phyloP scores from a whole-genome alignment of 805 yeast species.

The Saccharomyces paradoxus region DNA sequence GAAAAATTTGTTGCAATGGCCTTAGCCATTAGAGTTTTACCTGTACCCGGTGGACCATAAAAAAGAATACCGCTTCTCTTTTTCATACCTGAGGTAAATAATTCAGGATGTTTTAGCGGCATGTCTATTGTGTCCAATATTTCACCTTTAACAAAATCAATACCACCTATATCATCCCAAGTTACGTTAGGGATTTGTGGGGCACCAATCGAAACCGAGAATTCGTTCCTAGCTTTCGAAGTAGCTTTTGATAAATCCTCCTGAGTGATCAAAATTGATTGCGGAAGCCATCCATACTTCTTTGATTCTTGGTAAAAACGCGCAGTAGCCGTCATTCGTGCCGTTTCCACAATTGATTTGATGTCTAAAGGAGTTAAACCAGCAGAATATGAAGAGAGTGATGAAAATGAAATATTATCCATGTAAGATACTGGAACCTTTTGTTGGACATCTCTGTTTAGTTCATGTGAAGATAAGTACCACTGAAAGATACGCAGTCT shows the following conservation, averaged over 20 bases:
- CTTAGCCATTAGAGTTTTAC: slow-evolving; percentile 90
- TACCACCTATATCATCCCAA: slow-evolving; percentile 97
- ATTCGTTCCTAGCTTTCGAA: slow-evolving; percentile 68
- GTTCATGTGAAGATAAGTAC: slow-evolving; percentile 33
- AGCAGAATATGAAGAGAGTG: slow-evolving; percentile 79
- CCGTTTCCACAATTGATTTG: slow-evolving; percentile 56
- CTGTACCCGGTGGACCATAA: slow-evolving; percentile 99
- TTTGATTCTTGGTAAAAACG: slow-evolving; percentile 34
- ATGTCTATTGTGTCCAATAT: slow-evolving; percentile 91
- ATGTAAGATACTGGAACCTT: background rate
- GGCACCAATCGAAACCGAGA: slow-evolving; percentile 92
- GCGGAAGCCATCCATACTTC: slow-evolving; percentile 10
- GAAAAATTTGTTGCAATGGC: slow-evolving; percentile 96
- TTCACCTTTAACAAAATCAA: slow-evolving; percentile 83
- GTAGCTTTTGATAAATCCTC: slow-evolving; percentile 40
- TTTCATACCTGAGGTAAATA: slow-evolving; percentile 81
- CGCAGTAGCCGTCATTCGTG: slow-evolving; percentile 50
- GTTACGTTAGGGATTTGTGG: slow-evolving; percentile 90
- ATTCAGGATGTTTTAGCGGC: slow-evolving; percentile 89
- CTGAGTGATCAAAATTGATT: slow-evolving; percentile 36
- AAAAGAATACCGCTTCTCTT: slow-evolving; percentile 90
- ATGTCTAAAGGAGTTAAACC: slow-evolving; percentile 86
- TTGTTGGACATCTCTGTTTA: slow-evolving; percentile 8
- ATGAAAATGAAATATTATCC: slow-evolving; percentile 37
- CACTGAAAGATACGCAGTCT: slow-evolving; percentile 54